These are phyloP conservation scores for Exophiala calicioides DNA, from an alignment of 2,329 filamentous ascomycete species.

Conservation along the genomic window DNA sequence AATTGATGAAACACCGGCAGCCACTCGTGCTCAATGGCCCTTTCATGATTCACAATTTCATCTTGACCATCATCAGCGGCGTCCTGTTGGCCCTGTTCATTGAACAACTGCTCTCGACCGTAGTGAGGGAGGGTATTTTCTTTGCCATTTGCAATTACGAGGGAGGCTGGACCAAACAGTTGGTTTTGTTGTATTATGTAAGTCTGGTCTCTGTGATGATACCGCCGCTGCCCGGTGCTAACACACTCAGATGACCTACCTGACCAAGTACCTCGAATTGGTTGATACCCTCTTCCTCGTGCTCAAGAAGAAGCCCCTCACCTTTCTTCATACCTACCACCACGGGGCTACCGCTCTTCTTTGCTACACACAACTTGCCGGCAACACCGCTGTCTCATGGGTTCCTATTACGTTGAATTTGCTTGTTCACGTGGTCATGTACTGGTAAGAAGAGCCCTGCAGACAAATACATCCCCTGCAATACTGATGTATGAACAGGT, in stretches of 20 bases:
- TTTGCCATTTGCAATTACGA: conserved; percentile 74
- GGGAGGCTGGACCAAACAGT: conserved; percentile 89
- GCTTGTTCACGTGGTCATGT: conserved; percentile 96
- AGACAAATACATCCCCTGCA: too few relatives aligned
- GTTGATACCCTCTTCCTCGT: conserved; percentile 95
- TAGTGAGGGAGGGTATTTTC: conserved; percentile 81
- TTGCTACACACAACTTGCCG: conserved; percentile 96
- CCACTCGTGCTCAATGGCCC: conserved; percentile 83
- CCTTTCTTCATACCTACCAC: conserved; percentile 99
- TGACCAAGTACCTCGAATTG: conserved; percentile 96
- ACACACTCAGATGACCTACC: conserved; percentile 78
- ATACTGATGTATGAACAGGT: conserved; percentile 98
- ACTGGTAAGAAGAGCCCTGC: too few relatives aligned
- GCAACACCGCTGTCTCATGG: conserved; percentile 91
- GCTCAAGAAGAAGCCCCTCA: conserved; percentile 99
- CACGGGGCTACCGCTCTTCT: conserved; percentile 94
- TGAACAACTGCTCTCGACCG: conserved; percentile 84
- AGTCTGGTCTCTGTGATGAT: conserved; percentile 41
- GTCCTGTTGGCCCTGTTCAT: conserved; percentile 80
- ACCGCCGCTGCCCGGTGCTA: conserved; percentile 7
- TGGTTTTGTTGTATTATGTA: conserved; percentile 97
- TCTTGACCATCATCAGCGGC: conserved; percentile 82
- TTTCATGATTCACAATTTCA: conserved; percentile 96
- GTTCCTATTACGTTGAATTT: conserved; percentile 91
- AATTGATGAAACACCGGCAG: conserved; percentile 84